These are phyloP conservation scores for Neurospora discreta DNA, from an alignment of 495 filamentous ascomycete species.

Conservation along the genomic window DNA sequence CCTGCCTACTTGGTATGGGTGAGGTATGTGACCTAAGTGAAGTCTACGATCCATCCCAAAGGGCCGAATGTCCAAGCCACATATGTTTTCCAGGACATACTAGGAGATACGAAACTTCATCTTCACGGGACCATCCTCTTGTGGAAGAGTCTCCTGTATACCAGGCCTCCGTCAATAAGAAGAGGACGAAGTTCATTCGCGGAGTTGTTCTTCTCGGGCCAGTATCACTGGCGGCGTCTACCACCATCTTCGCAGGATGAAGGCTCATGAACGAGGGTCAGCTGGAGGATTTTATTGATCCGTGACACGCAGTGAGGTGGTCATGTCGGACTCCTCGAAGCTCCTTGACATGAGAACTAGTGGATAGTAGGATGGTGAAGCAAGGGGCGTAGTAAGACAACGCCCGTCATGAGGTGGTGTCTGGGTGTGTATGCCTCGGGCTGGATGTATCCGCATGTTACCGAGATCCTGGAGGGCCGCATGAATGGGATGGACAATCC, in stretches of 20 bases:
- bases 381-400: neutral
- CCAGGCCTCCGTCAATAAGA: neutral
- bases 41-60: neutral
- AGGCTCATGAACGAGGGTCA: neutral
- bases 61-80: neutral
- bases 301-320: neutral
- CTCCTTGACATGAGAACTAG: neutral
- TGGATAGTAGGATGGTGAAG: neutral
- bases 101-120: neutral
- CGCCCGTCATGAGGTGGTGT: neutral
- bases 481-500: neutral
- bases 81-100: neutral
- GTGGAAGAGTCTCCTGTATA: neutral
- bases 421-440: neutral
- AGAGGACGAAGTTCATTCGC: neutral
- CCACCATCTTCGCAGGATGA: neutral
- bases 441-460: neutral
- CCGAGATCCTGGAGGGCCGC: neutral
- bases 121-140: neutral
- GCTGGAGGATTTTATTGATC: neutral
- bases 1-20: neutral
- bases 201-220: neutral
- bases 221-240: neutral
- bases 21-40: neutral
- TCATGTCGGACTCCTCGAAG: neutral